Base-by-base conservation (phyloP, 768 basidiomycete genomes). In the Pisolithus albus region DNA sequence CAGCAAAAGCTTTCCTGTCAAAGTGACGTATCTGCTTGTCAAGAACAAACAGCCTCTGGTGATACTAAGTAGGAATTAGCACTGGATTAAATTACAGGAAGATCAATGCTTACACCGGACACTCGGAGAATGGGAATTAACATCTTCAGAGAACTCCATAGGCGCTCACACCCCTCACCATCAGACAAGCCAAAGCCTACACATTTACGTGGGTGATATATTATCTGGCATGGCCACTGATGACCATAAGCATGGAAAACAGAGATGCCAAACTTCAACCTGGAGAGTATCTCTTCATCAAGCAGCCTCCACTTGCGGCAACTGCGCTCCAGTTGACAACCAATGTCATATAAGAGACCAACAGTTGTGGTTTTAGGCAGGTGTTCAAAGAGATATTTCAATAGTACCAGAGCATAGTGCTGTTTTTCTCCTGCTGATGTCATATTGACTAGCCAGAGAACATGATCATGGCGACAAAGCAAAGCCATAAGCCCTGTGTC, bases 201-300 rank as follows among this genome's bases (percentile, higher is more conserved):
- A 7, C 53, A 30, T 23, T 70, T 47, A 9, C 66, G 57, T 1
- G 66, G 71, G 39, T 70, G 70, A 46, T 70, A 72, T 0, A 63
- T 34, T 1, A 75, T 49, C 40, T 70, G 69, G 46, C 69, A 70
- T 5, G 61, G 47, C 67, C 69, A 70, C 41, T 69, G 57, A 42
- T 71, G 70, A 1, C 63, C 66, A 50, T 65, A 70, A 0, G 67
- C 69, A 55, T 72, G 70, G 64, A 72, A 68, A 1, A 62, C 69
- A 7, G 62, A 65, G 4, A 44, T 44, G 24, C 23, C 4, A 34
- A 66, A 69, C n/a, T n/a, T n/a, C n/a, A n/a, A n/a, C n/a, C n/a
- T n/a, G n/a, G n/a, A n/a, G n/a, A n/a, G n/a, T n/a, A n/a, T n/a
- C n/a, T n/a, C n/a, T n/a, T n/a, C n/a, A n/a, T n/a, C n/a, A n/a